Evolutionary conservation across 1,284 basidiomycete species (phyloP).

Genomic region (Ganoderma lucidum): DNA sequence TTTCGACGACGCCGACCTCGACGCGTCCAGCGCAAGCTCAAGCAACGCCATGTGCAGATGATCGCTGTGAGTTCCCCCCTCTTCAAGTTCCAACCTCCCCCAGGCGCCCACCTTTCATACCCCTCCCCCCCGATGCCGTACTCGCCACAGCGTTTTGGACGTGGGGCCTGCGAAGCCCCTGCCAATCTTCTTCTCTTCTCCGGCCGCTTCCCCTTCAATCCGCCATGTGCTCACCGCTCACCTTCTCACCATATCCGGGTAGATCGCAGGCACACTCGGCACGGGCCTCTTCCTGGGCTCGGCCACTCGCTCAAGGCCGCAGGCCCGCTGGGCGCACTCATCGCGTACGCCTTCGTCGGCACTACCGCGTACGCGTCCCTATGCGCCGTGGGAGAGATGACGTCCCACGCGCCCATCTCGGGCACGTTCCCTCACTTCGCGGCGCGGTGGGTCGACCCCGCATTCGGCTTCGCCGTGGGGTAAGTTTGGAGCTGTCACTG

Average conservation of each 20-base stretch:
- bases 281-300: conserved; percentile 85
- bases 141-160: too few species aligned
- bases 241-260: background rate
- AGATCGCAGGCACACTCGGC: conserved; percentile 79
- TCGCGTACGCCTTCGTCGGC: conserved; percentile 68
- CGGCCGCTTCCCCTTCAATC: background rate
- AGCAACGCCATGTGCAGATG: conserved; percentile 81
- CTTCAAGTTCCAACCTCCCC: too few species aligned
- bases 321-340: conserved; percentile 68
- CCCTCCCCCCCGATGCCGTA: background rate
- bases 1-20: conserved; percentile 66
- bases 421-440: conserved; percentile 79
- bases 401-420: conserved; percentile 73
- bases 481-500: conserved; percentile 36
- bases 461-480: conserved; percentile 71
- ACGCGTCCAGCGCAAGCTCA: conserved; percentile 68
- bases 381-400: conserved; percentile 76
- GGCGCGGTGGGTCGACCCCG: conserved; percentile 79
- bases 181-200: background rate
- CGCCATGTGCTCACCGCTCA: background rate
- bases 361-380: conserved; percentile 71
- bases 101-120: background rate
- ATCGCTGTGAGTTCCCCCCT: conserved; percentile 43
- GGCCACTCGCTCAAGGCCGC: conserved; percentile 64
- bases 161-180: background rate